Base-by-base conservation (phyloP, 2,329 filamentous ascomycete species). In the Microsporum ferrugineum region DNA sequence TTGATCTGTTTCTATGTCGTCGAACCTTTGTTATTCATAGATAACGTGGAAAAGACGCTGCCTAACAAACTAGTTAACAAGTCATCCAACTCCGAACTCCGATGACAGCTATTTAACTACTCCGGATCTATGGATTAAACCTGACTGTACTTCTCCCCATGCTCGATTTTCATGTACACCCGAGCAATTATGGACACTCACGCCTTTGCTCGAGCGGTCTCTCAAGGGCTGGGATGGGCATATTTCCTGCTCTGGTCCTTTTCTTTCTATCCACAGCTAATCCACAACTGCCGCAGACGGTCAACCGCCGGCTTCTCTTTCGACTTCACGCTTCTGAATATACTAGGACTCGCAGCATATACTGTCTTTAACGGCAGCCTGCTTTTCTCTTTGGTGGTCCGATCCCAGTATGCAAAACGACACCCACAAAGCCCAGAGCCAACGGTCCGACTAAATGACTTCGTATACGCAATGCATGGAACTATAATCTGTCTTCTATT, bases 221-320 rank as follows among this genome's bases (percentile, higher is more conserved):
- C 56, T 10, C 56, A 58, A 7, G 27, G 12, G 10, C 12, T 41
- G n/a, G 56, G 56, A 7, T 58, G 56, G 33, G 23, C 56, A n/a
- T 58, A 58, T 29, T 36, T 58, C 56, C 23, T 58, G 33, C 38
- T 58, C 27, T 58, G 57, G 57, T 43, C 57, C 7, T 14, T 17
- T 2, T 58, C 57, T 6, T 58, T 58, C 36, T 58, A 58, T n/a
- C 57, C 57, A 3, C 57, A 58, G 27, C 17, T 23, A 3, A 17
- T 58, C 3, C 36, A 23, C 3, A 58, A 58, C 57, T 31, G 8
- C 27, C 57, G 57, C 27, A 34, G 57, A 17, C 57, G 57, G 3
- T 58, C 57, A 8, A 58, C 57, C 1, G 14, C 5, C 5, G 57
- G 57, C n/a, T 29, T 58, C 5, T 43, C 57, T 41, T 6, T 58